Evolutionary conservation across 1,284 basidiomycete species (phyloP), one percentile per base, ranked within the genome.

Genomic region (Laetiporus sulphureus): DNA sequence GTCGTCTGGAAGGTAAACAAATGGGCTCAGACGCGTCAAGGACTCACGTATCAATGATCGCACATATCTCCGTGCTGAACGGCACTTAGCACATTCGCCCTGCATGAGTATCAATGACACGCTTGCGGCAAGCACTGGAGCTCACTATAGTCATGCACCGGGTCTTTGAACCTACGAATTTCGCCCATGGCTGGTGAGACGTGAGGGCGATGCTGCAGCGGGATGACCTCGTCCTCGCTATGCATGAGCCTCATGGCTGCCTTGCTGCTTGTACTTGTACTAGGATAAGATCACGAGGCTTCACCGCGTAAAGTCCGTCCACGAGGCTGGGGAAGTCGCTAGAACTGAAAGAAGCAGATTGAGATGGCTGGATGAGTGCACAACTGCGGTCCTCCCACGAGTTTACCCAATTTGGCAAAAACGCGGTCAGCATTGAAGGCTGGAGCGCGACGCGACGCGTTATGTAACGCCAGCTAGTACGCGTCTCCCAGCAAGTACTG

Each of bases 61-160:
- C 52, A 51, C 67, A 69, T 8, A 68, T 56, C 51, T 56, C 57
- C 2, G 55, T 56, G 34, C 59, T 58, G 44, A 70, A 68, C 5
- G 54, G 57, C 43, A 71, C 67, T 66, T 16, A 10, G 15, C n/a
- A 21, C 21, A 37, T 36, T 8, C 2, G 5, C 16, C 23, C 6
- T 3, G 38, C 11, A 18, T 25, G 20, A 18, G 42, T 12, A 27
- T n/a, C 19, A 5, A n/a, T 8, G 22, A 31, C 10, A 31, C 8
- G 18, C 29, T n/a, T 24, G 10, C 15, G 11, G 11, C 32, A 19
- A 12, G 5, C 15, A 25, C 15, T 19, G 21, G 24, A 31, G 61
- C 69, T 40, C 46, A 75, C 73, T 68, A 45, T 66, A 69, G 45
- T 71, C 68, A 46, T 75, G 69, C 8, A 77, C 63, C 5, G 67